Evolutionary conservation across 2,329 filamentous ascomycete species (phyloP), one percentile per base, ranked within the genome.

Genomic region (Paradendryphiella salina): DNA sequence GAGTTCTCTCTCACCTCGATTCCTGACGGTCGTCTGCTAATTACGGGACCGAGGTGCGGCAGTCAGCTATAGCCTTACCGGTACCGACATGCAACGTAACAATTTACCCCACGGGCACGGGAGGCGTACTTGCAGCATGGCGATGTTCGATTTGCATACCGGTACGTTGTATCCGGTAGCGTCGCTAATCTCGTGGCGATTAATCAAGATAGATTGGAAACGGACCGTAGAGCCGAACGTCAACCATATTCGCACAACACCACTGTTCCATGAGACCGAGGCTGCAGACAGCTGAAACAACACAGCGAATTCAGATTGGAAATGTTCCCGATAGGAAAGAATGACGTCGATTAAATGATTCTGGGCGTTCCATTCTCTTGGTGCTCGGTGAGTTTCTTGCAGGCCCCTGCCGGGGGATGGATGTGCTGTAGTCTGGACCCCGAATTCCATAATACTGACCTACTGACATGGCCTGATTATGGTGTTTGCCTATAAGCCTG

Each of bases 141-240:
- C 18, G 37, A 46, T 35, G 18, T 48, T 29, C n/a, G 18, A 32
- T 23, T 23, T 26, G 29, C 29, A 18, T 56, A 38, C 38, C 23
- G 39, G 39, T 28, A 31, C 20, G 35, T 26, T 36, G 46, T 32
- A 31, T 20, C 50, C 36, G 31, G 36, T 56, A 39, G 50, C 43
- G 46, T 48, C 15, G 34, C 28, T 4, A 14, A 17, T n/a, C 34
- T 26, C 43, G 33, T 17, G n/a, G 33, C 43, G 47, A 40, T 33
- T 52, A 55, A 57, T 55, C 28, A 38, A 31, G 38, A 52, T 50
- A 56, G 37, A 57, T 57, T 57, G 49, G 39, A 36, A 20, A 46
- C 55, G 55, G 55, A 41, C 55, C 55, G 52, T 29, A 4, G 15
- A 49, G 44, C 51, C 55, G 55, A 57, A 46, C 32, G 39, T 46